A percentile compares a stretch with the other conserved stretches of the same genome.
phyloP scores from a whole-genome alignment of 2,329 filamentous ascomycete species.

The Tolypocladium ophioglossoides region DNA sequence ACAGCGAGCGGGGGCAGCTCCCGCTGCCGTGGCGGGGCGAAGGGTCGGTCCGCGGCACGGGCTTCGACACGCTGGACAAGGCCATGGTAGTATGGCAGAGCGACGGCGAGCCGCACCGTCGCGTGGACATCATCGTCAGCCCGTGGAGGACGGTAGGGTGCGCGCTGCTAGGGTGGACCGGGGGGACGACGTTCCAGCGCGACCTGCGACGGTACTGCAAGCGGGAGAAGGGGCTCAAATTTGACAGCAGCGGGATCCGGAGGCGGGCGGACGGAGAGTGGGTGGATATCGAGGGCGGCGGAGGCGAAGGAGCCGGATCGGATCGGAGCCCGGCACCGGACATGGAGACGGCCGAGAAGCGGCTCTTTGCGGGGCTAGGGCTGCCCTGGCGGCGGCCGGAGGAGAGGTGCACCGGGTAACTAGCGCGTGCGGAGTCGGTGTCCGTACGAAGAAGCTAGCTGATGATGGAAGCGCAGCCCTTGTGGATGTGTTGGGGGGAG shows the following conservation, averaged over 20 bases:
- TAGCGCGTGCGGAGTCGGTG: too few relatives aligned
- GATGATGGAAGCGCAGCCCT: not conserved
- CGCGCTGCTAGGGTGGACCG: constrained; percentile 79
- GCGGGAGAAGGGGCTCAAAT: constrained; percentile 63
- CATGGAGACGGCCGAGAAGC: constrained; percentile 65
- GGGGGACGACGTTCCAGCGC: constrained; percentile 80
- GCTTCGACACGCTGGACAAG: constrained; percentile 86
- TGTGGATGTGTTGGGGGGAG: not conserved
- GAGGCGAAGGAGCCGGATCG: constrained; percentile 1
- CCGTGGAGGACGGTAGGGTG: constrained; percentile 87
- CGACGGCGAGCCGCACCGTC: constrained; percentile 48
- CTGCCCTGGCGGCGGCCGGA: constrained; percentile 55
- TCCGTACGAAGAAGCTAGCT: too few relatives aligned
- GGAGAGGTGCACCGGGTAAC: constrained; percentile 57
- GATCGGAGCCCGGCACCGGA: constrained; percentile 38
- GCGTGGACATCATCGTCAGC: constrained; percentile 85
- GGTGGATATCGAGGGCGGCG: constrained; percentile 59
- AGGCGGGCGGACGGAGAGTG: constrained; percentile 53
- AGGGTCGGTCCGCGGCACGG: constrained; percentile 29
- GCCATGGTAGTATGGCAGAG: constrained; percentile 83
- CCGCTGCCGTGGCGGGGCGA: constrained; percentile 42
- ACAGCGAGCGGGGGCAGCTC: constrained; percentile 60
- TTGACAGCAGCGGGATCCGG: constrained; percentile 81
- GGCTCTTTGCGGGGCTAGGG: constrained; percentile 68
- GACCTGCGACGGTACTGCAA: constrained; percentile 77